Percentiles rank a stretch among this genome's conserved stretches.
These are phyloP conservation scores for Apiotrichum akiyoshidainum DNA, from an alignment of 1,284 basidiomycete genomes.

Conservation along the genomic window DNA sequence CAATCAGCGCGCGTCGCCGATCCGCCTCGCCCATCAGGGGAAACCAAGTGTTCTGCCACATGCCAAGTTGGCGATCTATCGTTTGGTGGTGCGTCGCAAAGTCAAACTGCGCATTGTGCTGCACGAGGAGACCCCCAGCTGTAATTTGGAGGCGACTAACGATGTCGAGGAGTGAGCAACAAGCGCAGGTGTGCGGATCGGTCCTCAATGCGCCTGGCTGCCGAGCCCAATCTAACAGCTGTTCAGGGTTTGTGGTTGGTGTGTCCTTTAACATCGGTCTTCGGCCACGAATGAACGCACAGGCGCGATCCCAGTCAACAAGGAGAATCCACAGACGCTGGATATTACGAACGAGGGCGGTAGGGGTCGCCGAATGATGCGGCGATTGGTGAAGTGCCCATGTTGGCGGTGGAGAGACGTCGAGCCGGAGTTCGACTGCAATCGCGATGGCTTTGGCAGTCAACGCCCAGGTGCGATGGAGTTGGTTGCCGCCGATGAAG, in stretches of 20 bases:
- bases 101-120: not conserved
- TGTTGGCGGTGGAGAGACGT: slow-evolving; percentile 11
- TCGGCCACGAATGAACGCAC: slow-evolving; percentile 19
- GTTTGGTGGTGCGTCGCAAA: slow-evolving; percentile 3
- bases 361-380: not conserved
- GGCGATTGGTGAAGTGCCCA: slow-evolving; percentile 8
- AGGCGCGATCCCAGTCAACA: slow-evolving; percentile 19
- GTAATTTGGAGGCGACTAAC: slow-evolving; percentile 1
- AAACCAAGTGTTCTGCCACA: slow-evolving; percentile 7
- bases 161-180: not conserved
- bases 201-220: not conserved
- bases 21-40: slow-evolving; percentile 2
- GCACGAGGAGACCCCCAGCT: not conserved
- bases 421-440: slow-evolving; percentile 20
- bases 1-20: slow-evolving; percentile 10
- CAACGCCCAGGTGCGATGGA: slow-evolving; percentile 9
- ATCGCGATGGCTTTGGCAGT: slow-evolving; percentile 15
- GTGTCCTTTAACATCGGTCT: slow-evolving; percentile 13
- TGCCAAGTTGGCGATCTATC: slow-evolving; percentile 10
- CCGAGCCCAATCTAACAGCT: not conserved
- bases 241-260: not conserved
- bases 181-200: not conserved
- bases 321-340: slow-evolving; percentile 17
- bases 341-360: slow-evolving; percentile 11
- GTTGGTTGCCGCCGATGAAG: slow-evolving; percentile 4